phyloP scores from a whole-genome alignment of 2,329 filamentous ascomycete genomes.

The Fusarium euwallaceae region DNA sequence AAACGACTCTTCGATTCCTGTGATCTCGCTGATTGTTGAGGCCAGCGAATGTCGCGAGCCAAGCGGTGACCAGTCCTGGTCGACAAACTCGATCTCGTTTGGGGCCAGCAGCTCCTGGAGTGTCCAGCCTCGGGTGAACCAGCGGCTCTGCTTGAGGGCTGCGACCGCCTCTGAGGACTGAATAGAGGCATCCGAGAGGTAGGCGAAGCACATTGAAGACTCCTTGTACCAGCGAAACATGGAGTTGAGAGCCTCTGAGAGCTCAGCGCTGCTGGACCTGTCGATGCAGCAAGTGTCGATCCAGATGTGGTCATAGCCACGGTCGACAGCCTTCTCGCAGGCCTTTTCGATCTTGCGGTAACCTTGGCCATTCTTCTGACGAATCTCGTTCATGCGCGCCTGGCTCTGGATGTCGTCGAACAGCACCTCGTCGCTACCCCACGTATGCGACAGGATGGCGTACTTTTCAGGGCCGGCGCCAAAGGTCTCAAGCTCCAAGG shows the following conservation, averaged over 20 bases:
- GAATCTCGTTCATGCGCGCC: conserved; percentile 36
- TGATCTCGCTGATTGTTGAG: conserved; percentile 40
- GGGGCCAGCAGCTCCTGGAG: conserved; percentile 45
- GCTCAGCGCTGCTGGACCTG: conserved; percentile 44
- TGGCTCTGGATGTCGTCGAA: conserved; percentile 40
- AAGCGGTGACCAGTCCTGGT: conserved; percentile 39
- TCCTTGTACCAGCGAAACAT: conserved; percentile 47
- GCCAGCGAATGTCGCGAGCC: conserved; percentile 37
- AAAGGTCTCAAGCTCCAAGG: conserved; percentile 40
- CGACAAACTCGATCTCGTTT: conserved; percentile 45
- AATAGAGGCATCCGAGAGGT: conserved; percentile 41
- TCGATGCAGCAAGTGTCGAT: conserved; percentile 48
- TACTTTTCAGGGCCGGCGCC: conserved; percentile 37
- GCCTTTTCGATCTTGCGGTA: conserved; percentile 42
- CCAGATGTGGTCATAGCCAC: conserved; percentile 42
- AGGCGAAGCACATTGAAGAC: conserved; percentile 38
- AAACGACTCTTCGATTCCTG: conserved; percentile 41
- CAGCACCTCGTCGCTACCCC: conserved; percentile 44
- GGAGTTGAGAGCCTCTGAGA: conserved; percentile 45
- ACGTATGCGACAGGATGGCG: conserved; percentile 47
- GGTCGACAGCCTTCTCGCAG: conserved; percentile 40
- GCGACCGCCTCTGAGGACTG: conserved; percentile 26
- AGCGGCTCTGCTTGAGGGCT: conserved; percentile 40
- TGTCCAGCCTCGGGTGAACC: conserved; percentile 45
- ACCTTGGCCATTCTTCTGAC: conserved; percentile 34